These are phyloP conservation scores for Leucocoprinus sp. DNA, from an alignment of 768 basidiomycete genomes.

Conservation along the genomic window DNA sequence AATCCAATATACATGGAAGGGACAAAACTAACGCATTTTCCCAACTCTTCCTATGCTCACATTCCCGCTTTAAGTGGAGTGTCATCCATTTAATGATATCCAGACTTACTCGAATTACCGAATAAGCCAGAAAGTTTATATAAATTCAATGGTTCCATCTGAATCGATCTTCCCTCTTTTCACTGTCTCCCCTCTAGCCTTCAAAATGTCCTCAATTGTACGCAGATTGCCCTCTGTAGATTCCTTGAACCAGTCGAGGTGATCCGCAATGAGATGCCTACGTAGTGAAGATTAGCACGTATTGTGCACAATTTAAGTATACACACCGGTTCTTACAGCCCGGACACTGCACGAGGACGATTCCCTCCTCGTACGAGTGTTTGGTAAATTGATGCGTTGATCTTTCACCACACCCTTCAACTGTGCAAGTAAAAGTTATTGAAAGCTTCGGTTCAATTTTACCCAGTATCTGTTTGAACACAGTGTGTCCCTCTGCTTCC, in stretches of 20 bases:
- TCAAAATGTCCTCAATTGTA: conserved; percentile 79
- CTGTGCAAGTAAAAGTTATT: conserved; percentile 85
- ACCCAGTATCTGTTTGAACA: not conserved
- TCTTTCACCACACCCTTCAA: conserved; percentile 56
- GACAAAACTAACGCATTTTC: too few species aligned
- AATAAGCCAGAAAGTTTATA: conserved; percentile 15
- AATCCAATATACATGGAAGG: too few species aligned
- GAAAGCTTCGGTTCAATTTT: conserved; percentile 51
- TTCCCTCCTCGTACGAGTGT: conserved; percentile 76
- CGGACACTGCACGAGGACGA: conserved; percentile 90
- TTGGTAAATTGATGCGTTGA: conserved; percentile 86
- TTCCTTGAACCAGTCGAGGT: conserved; percentile 90
- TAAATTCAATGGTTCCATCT: conserved; percentile 50
- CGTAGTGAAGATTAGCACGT: not conserved
- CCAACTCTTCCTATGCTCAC: not conserved
- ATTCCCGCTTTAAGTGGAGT: not conserved
- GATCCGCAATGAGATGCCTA: conserved; percentile 84
- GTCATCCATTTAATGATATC: not conserved
- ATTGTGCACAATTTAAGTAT: not conserved
- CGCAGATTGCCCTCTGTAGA: conserved; percentile 59
- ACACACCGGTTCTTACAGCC: conserved; percentile 75
- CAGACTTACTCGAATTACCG: not conserved
- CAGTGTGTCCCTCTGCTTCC: not conserved
- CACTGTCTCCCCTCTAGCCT: conserved; percentile 72
- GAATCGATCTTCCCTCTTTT: conserved; percentile 38